Percentiles rank a stretch among this genome's conserved stretches.
phyloP scores from a whole-genome alignment of 2,329 filamentous ascomycete species.

The Arthrobotrys entomopaga region DNA sequence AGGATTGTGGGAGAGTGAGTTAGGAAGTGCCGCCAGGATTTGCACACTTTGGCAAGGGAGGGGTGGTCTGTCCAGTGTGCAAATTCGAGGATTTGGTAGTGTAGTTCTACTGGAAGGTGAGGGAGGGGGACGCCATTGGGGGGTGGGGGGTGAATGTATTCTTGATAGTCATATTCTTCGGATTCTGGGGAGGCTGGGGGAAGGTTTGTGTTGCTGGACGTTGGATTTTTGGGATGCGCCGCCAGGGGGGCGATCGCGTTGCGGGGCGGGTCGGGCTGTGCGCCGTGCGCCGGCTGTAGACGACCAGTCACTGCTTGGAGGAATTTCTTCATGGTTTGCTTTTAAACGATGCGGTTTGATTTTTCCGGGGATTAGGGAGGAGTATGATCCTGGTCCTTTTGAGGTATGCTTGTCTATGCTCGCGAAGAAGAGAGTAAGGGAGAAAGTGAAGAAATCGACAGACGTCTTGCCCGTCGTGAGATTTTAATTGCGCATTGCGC shows the following conservation, averaged over 20 bases:
- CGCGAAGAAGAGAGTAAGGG: no score
- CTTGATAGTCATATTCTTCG: neutral
- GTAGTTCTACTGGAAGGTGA: slow-evolving; percentile 29
- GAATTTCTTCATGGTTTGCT: slow-evolving; percentile 27
- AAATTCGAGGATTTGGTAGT: slow-evolving; percentile 34
- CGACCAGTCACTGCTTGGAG: neutral
- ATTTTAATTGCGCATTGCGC: no score
- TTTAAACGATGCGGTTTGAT: neutral
- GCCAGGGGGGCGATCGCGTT: neutral
- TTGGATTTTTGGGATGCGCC: slow-evolving; percentile 21
- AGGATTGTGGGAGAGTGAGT: slow-evolving; percentile 1
- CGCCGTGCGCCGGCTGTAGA: neutral
- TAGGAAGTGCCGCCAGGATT: slow-evolving; percentile 37
- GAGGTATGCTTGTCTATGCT: no score
- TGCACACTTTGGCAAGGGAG: slow-evolving; percentile 21
- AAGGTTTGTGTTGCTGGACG: slow-evolving; percentile 17
- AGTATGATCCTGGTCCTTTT: no score
- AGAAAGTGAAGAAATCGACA: no score
- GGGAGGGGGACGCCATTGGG: neutral
- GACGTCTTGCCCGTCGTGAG: no score
- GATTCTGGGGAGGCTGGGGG: neutral
- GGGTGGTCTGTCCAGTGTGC: slow-evolving; percentile 26
- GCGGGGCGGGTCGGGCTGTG: neutral
- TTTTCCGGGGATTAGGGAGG: no score
- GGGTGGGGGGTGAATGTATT: slow-evolving; percentile 8